Evolutionary conservation across 345 rosid species (phyloP), one percentile per base, ranked within the genome.

Genomic region (Aquilaria malaccensis): DNA sequence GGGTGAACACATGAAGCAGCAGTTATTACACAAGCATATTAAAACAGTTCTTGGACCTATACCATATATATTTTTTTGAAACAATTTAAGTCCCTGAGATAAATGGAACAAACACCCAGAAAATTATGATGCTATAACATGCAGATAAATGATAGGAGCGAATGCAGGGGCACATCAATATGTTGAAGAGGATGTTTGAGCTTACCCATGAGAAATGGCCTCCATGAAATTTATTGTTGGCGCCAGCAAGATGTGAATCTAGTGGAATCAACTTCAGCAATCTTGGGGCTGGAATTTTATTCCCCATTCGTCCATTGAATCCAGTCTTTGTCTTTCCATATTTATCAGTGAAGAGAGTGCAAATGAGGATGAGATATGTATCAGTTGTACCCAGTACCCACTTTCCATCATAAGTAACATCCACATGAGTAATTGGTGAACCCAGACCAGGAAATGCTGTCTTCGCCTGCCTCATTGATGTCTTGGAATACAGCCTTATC

Each of bases 131-230:
- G 22, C 22, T 22, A 22, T 22, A 22, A 22, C 22, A 22, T 22
- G 22, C 22, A 22, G 22, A 22, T 22, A 22, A 22, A 22, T 22
- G 22, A 22, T 22, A 22, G 22, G 22, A 22, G 22, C 22, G 22
- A 22, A 22, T 22, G 0, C 22, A 22, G 22, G 22, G 22, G 22
- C 22, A 22, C 22, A 22, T 22, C 22, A 4, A 12, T n/a, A 55
- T 11, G 65, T 22, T 22, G 22, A 22, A 22, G 22, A 22, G 22
- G 22, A 22, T 22, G 22, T 22, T 22, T 22, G 22, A 65, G 64
- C 87, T 77, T 87, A 93, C 98, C 98, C 98, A 93, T 46, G 98
- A 93, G 88, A 93, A 89, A 79, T 87, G 97, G 64, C 94, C 90
- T 45, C 89, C 87, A 3, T 93, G 98, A 59, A 89, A 87, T 73